Percentiles rank a stretch among this genome's conserved stretches.
phyloP scores from a whole-genome alignment of 495 filamentous ascomycete species.

The Trichoderma reesei region DNA sequence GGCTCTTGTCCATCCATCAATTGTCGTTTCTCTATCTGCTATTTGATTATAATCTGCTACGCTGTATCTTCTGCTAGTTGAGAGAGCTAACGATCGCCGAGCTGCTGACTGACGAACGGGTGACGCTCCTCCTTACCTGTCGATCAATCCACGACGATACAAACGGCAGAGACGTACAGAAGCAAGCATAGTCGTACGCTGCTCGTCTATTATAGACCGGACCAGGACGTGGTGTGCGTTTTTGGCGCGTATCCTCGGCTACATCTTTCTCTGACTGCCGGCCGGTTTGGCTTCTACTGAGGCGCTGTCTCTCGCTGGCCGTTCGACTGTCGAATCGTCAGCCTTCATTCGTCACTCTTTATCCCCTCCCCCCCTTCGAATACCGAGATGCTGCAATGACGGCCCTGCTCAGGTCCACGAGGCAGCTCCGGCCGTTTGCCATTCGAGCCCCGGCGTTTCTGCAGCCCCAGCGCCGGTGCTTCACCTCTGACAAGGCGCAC shows the following conservation, averaged over 20 bases:
- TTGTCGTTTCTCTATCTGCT: no score
- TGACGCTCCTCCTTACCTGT: background rate
- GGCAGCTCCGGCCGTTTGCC: background rate
- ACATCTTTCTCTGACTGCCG: background rate
- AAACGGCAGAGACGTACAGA: no score
- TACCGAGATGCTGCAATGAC: background rate
- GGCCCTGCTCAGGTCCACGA: background rate
- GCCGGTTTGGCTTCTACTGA: background rate
- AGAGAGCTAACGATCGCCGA: background rate
- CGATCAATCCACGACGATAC: background rate
- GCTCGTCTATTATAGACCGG: background rate
- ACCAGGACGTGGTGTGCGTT: background rate
- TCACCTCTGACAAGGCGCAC: constrained; percentile 8
- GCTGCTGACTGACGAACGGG: background rate
- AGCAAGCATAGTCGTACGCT: no score
- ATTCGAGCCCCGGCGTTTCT: background rate
- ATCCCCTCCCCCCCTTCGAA: background rate
- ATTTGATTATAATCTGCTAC: no score
- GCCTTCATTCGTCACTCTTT: no score
- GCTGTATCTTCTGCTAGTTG: background rate
- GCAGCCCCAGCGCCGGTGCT: background rate
- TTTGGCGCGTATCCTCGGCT: background rate
- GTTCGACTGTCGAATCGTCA: no score
- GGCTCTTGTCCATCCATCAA: no score
- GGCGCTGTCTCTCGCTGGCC: no score